Evolutionary conservation across 164 flowering plant genomes (phyloP).

Genomic region (Aristolochia californica): DNA sequence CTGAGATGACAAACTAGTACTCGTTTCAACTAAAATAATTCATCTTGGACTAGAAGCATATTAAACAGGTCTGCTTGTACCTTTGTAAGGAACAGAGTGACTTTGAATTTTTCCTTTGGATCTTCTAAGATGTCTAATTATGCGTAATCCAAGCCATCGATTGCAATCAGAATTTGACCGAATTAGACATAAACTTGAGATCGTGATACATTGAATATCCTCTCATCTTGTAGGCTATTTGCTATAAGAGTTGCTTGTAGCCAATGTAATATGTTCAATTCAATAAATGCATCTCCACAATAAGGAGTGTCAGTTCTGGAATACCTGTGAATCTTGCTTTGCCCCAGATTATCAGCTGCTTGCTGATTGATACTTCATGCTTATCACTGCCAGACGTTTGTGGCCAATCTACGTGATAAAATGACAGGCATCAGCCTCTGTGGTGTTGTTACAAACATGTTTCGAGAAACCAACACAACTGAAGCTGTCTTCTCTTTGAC

Average conservation of each 20-base stretch:
- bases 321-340: background rate
- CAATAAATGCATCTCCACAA: background rate
- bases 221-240: background rate
- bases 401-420: constrained; percentile 74
- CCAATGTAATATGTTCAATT: background rate
- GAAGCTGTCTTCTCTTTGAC: constrained; percentile 38
- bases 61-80: no score
- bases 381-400: constrained; percentile 54
- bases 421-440: constrained; percentile 82
- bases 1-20: no score
- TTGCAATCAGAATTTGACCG: no score
- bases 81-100: no score
- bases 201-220: no score
- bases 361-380: constrained; percentile 5
- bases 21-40: no score
- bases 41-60: no score
- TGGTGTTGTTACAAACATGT: constrained; percentile 57
- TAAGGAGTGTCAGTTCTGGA: background rate
- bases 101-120: no score
- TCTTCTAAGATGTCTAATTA: no score
- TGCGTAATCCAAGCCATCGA: no score
- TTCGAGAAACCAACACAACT: constrained; percentile 24
- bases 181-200: no score
- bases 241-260: background rate
- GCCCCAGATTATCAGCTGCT: background rate